phyloP scores from a whole-genome alignment of 176 grass and related monocot species.

The Cenchrus americanus region DNA sequence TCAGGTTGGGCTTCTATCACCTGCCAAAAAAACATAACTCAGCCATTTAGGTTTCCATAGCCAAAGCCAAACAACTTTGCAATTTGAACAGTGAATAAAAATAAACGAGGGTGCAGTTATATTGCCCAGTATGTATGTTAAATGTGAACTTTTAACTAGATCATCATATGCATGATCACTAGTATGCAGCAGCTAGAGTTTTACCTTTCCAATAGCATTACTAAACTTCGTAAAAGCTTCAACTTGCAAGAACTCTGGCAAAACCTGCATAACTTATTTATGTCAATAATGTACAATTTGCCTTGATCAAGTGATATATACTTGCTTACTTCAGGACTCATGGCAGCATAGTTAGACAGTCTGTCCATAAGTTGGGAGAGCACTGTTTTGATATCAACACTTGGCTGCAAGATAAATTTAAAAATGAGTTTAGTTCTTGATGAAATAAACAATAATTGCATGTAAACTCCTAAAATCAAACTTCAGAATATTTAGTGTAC shows the following conservation, averaged over 20 bases:
- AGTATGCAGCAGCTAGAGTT: conserved; percentile 12
- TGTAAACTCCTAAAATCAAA: conserved; percentile 8
- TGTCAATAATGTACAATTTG: conserved; percentile 42
- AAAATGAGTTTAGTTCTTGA: conserved; percentile 23
- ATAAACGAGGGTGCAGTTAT: no score
- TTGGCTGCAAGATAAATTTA: conserved; percentile 65
- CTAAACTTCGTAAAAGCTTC: conserved; percentile 98
- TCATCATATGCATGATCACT: neutral
- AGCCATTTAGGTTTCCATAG: conserved; percentile 30
- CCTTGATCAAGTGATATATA: neutral
- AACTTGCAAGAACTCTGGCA: conserved; percentile 97
- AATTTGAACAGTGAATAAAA: conserved; percentile 11
- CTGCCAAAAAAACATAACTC: conserved; percentile 53
- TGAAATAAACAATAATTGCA: conserved; percentile 36
- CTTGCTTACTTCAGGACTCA: conserved; percentile 83
- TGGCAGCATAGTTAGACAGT: conserved; percentile 90
- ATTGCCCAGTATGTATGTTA: neutral
- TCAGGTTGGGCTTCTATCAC: conserved; percentile 98
- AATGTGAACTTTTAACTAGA: neutral
- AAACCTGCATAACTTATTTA: conserved; percentile 73
- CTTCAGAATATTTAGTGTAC: conserved; percentile 7
- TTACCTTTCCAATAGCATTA: conserved; percentile 95
- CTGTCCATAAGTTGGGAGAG: conserved; percentile 97
- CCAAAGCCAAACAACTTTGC: neutral
- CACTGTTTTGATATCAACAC: conserved; percentile 98